Percentiles rank a stretch among this genome's conserved stretches.
phyloP scores from a whole-genome alignment of 2,329 filamentous ascomycete genomes.

The Alternaria panax region DNA sequence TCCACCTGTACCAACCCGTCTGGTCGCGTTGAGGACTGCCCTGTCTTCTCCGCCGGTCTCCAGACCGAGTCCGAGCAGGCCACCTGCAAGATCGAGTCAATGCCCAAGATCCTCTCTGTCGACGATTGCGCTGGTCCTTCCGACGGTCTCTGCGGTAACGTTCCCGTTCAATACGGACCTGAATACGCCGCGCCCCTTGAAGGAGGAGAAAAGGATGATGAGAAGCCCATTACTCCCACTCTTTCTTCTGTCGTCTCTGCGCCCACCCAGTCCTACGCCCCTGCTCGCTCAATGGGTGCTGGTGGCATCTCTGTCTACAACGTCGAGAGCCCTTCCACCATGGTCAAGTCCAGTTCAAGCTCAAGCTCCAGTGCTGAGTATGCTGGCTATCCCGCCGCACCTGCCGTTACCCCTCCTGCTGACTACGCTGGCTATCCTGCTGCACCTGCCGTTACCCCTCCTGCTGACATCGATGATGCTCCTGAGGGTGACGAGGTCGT shows the following conservation, averaged over 20 bases:
- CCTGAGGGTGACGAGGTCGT: constrained; percentile 32
- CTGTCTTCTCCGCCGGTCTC: constrained; percentile 67
- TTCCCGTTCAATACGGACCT: constrained; percentile 58
- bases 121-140: constrained; percentile 69
- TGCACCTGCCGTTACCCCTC: constrained; percentile 24
- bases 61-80: constrained; percentile 63
- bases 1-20: constrained; percentile 75
- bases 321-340: constrained; percentile 24
- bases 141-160: constrained; percentile 70
- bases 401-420: constrained; percentile 2
- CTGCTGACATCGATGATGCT: constrained; percentile 22
- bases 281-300: constrained; percentile 38
- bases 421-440: neutral
- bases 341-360: constrained; percentile 10
- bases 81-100: constrained; percentile 67
- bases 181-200: constrained; percentile 48
- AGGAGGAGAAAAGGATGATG: constrained; percentile 26
- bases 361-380: constrained; percentile 11
- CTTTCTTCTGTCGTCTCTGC: constrained; percentile 31
- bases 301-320: constrained; percentile 46
- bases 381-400: constrained; percentile 6
- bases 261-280: constrained; percentile 46
- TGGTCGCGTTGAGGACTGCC: constrained; percentile 76
- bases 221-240: constrained; percentile 32
- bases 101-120: constrained; percentile 61